Conservation (phyloP, 2,329 filamentous ascomycete genomes). For the Scortechinia acanthostroma region DNA sequence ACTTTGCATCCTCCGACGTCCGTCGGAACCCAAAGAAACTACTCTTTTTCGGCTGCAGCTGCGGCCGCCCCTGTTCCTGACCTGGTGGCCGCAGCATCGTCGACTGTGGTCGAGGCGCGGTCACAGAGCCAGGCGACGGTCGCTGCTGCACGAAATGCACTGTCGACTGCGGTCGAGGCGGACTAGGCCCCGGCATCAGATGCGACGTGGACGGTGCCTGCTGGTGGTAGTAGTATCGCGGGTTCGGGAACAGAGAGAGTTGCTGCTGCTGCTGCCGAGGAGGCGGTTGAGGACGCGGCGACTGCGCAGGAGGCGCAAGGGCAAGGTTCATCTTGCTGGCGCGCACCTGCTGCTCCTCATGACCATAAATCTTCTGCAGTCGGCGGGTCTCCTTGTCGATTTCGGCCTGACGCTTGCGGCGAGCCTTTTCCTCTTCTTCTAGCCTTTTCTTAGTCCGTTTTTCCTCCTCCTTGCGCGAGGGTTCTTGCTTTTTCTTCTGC, state of each 20-base stretch:
- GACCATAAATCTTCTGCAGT: conserved; percentile 44
- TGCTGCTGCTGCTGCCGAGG: conserved; percentile 7
- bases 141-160: neutral
- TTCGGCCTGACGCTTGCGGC: conserved; percentile 30
- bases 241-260: no score
- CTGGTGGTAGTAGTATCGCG: no score
- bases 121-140: no score
- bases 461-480: conserved; percentile 15
- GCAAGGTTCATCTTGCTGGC: conserved; percentile 8
- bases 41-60: conserved; percentile 26
- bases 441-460: conserved; percentile 36
- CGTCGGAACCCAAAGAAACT: conserved; percentile 32
- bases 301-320: conserved; percentile 5
- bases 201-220: conserved; percentile 7
- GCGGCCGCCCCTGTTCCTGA: conserved; percentile 8
- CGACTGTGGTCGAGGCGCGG: neutral
- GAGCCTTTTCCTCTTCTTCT: conserved; percentile 43
- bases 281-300: neutral
- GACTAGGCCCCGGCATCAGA: conserved; percentile 5
- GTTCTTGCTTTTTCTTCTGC: neutral
- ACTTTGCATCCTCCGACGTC: conserved; percentile 21
- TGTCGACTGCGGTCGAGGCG: neutral
- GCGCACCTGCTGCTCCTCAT: conserved; percentile 9
- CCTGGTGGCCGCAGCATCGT: neutral
- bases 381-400: conserved; percentile 51